Evolutionary conservation across 108 stramenopile species (phyloP), one percentile per base, ranked within the genome.

Genomic region (Nitzschia sp.): DNA sequence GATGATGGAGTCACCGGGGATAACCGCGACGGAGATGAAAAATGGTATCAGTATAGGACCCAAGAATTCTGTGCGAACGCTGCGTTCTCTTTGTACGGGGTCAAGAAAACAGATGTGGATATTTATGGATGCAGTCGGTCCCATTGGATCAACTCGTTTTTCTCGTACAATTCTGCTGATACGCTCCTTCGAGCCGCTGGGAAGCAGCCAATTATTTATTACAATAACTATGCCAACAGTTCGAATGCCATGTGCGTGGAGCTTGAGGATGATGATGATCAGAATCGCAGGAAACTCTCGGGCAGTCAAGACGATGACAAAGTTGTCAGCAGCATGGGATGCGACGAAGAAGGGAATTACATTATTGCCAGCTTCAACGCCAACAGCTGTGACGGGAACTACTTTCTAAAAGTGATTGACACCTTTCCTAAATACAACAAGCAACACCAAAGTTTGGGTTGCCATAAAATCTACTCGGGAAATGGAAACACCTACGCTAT

Each of bases 1-100:
- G 74, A 75, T 30, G 74, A 75, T 46, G 74, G 54, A 26, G 75
- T 65, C 54, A 68, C 26, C 18, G 66, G 71, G 19, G 78, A 75
- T 33, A 60, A 66, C 30, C 74, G 74, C 59, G 74, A 75, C 36
- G 74, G 74, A 46, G 74, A 75, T 63, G 66, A 68, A 49, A 32
- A 68, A 66, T 65, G 81, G 80, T 62, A 70, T 42, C 61, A 63
- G 38, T 61, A 49, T 47, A 76, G 80, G 17, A 81, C 82, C 5
- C 82, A 75, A 46, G 23, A 34, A 13, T 83, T 86, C 46, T 70
- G 83, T 70, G 86, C 86, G 61, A 87, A 87, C 46, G 82, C 77
- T 6, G 83, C 81, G 0, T 87, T 77, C 49, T 73, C 72, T 17
- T 63, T 87, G 31, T 82, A 82, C 29, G 81, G 83, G 11, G 24